Base-by-base conservation (phyloP, 78 protist genomes). In the Pigoraptor vietnamica region DNA sequence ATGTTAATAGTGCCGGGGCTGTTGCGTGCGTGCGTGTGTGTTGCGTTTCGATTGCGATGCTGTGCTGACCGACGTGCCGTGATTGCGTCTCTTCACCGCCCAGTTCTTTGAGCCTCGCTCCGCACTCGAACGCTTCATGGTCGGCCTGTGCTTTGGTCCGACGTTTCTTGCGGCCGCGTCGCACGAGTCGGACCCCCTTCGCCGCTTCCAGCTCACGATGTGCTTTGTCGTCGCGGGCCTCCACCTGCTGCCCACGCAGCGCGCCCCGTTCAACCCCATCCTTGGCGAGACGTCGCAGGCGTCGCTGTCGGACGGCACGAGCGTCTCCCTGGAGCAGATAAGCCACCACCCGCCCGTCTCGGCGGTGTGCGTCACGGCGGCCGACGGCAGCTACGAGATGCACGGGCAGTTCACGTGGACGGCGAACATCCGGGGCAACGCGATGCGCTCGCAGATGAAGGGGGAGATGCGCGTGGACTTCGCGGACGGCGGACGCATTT, bases 311-410 rank as follows among this genome's bases (percentile, higher is more conserved):
- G 94, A 95, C 67, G 96, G 96, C n/a, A 87, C 94, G 24, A 29
- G 39, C n/a, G 92, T 95, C 19, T 93, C 40, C 55, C 79, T 82
- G 37, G 97, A 96, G 82, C 97, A 96, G 39, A 91, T 91, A 55
- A 81, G 93, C 19, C 98, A 96, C 92, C 98, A 96, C 88, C 98
- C 98, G 40, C 98, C 98, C 0, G 94, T 95, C 67, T 86, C 93
- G 79, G 48, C 37, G 56, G n/a, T n/a, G 56, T 2, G 14, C 25
- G 56, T 40, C 56, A 19, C 56, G 56, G 56, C 25, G 14, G 25
- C 56, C 14, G 56, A 2, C 14, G 56, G 56, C 2, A 14, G 14
- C 56, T 40, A 40, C 56, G 14, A 19, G 25, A 19, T 40, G 25
- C 56, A 14, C 14, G 56, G 56, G 25, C 56, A 40, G 14, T 2